Conservation (phyloP, 352 stramenopile genomes). For the Plasmopara muralis region DNA sequence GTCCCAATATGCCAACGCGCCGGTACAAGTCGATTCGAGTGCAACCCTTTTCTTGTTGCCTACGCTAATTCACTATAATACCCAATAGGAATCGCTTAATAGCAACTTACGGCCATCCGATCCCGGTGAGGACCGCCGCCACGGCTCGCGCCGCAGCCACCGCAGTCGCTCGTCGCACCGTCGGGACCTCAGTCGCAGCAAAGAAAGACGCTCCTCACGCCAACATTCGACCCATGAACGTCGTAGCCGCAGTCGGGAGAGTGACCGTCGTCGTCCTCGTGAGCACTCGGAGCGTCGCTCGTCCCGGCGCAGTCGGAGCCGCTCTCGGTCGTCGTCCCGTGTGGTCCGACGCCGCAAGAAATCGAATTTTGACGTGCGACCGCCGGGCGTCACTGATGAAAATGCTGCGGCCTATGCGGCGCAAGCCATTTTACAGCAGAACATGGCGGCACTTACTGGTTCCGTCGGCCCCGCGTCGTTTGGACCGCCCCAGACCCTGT, state of each 20-base stretch:
- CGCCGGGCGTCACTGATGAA: conserved; percentile 73
- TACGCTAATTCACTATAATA: background rate
- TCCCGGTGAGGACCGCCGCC: conserved; percentile 15
- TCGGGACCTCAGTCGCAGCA: conserved; percentile 28
- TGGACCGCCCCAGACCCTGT: conserved; percentile 23
- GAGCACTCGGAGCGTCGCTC: conserved; percentile 36
- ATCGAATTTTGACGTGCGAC: conserved; percentile 80
- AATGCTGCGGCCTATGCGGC: conserved; percentile 76
- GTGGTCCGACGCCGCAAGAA: conserved; percentile 57
- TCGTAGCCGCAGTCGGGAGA: conserved; percentile 37
- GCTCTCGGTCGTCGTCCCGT: conserved; percentile 37
- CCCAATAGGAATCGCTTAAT: conserved; percentile 20
- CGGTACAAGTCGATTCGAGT: conserved; percentile 23
- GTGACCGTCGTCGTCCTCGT: conserved; percentile 25
- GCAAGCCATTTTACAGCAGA: conserved; percentile 81
- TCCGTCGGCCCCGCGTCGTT: conserved; percentile 63
- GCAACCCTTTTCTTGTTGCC: background rate
- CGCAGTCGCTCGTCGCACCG: conserved; percentile 41
- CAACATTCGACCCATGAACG: conserved; percentile 35
- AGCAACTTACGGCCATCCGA: conserved; percentile 8
- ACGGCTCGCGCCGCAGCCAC: conserved; percentile 31
- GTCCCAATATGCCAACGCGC: conserved; percentile 59
- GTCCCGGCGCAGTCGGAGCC: conserved; percentile 36
- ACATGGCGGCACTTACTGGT: conserved; percentile 61
- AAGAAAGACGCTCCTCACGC: conserved; percentile 34